Conservation (phyloP, 306 rosid species). For the Sesbania bispinosa region DNA sequence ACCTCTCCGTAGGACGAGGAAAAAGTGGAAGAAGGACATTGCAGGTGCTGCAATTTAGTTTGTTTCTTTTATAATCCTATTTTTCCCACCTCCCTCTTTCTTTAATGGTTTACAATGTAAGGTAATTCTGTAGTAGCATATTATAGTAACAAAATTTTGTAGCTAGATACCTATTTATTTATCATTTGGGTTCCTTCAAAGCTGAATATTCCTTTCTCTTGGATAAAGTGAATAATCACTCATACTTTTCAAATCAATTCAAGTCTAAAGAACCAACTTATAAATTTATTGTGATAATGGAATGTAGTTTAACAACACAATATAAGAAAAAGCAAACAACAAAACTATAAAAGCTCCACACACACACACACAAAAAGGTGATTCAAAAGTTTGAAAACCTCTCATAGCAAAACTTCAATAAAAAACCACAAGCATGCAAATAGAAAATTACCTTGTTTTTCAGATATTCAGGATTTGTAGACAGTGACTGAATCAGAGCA, state of each 20-base stretch:
- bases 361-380: not conserved
- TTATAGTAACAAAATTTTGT: not conserved
- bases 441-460: constrained; percentile 64
- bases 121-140: not conserved
- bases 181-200: constrained; percentile 12
- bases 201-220: not conserved
- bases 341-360: not conserved
- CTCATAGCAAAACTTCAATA: not conserved
- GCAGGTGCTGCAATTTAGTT: not conserved
- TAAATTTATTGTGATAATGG: not conserved
- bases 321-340: not conserved
- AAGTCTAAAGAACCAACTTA: not conserved
- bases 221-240: not conserved
- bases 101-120: not conserved
- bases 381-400: constrained; percentile 17
- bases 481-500: constrained; percentile 77
- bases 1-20: not conserved
- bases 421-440: constrained; percentile 3
- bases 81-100: too few relatives aligned
- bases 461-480: constrained; percentile 86
- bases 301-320: not conserved
- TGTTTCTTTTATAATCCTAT: not conserved
- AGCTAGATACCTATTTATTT: not conserved
- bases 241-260: constrained; percentile 1
- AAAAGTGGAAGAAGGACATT: not conserved